Conservation (phyloP, 2,329 filamentous ascomycete species). For the Cladophialophora yegresii region DNA sequence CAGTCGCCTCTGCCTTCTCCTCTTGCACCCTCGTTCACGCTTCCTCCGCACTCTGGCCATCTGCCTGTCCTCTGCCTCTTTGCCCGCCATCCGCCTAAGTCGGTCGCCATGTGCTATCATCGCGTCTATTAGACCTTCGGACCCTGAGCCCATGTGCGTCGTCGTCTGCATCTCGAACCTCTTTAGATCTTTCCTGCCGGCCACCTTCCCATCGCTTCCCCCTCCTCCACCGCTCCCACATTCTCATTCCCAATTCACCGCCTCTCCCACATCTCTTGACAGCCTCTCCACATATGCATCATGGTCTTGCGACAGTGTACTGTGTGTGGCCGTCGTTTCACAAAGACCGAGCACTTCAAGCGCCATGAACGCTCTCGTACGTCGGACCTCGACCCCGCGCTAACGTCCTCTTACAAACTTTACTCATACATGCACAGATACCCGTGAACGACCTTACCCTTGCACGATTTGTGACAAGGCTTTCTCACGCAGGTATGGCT, state of each 20-base stretch:
- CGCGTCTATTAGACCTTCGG: background rate
- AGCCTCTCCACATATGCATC: conserved; percentile 24
- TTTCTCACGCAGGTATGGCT: conserved; percentile 55
- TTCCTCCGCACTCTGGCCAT: conserved; percentile 1
- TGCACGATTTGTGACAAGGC: conserved; percentile 57
- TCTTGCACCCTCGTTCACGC: background rate
- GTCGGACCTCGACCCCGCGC: conserved; percentile 36
- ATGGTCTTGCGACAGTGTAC: conserved; percentile 50
- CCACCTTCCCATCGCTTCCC: background rate
- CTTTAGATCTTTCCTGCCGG: background rate
- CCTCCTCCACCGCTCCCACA: conserved; percentile 30
- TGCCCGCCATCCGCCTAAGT: background rate
- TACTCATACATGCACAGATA: conserved; percentile 45
- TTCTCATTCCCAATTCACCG: conserved; percentile 20
- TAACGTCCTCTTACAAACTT: conserved; percentile 34
- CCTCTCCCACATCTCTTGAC: conserved; percentile 6
- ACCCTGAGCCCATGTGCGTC: background rate
- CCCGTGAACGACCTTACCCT: conserved; percentile 57
- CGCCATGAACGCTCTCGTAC: conserved; percentile 58
- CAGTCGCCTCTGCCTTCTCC: conserved; percentile 2
- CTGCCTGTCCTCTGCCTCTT: background rate
- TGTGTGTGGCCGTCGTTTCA: conserved; percentile 58
- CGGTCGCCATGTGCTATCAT: background rate
- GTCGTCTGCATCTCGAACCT: conserved; percentile 1
- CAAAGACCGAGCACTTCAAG: conserved; percentile 59